Percentiles rank a stretch among this genome's conserved stretches.
Conservation (phyloP, 805 yeast species). For the Lipomyces spencermartinsiae region DNA sequence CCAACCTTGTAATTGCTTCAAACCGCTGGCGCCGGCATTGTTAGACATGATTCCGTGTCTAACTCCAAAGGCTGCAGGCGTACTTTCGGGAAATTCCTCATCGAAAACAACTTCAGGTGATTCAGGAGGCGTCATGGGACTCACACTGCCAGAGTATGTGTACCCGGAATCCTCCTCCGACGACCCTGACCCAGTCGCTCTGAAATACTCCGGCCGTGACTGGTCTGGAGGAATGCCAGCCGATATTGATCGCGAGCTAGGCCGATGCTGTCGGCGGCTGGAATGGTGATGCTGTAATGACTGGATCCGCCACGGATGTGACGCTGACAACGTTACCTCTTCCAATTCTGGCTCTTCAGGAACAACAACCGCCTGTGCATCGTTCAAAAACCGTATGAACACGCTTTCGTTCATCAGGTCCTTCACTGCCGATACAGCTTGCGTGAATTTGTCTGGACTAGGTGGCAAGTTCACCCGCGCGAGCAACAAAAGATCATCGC, state of each 20-base stretch:
- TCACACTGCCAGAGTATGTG: background rate
- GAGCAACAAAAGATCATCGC: slow-evolving; percentile 38
- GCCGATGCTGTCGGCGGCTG: background rate
- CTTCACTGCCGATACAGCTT: slow-evolving; percentile 38
- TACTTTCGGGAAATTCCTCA: background rate
- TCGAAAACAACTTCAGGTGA: slow-evolving; percentile 8
- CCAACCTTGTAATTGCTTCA: slow-evolving; percentile 15
- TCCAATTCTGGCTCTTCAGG: background rate
- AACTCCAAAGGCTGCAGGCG: background rate
- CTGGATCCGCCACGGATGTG: slow-evolving; percentile 6
- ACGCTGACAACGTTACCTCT: background rate
- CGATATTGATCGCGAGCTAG: too few species aligned
- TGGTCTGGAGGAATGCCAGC: background rate
- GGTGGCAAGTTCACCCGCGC: slow-evolving; percentile 32
- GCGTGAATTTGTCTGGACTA: slow-evolving; percentile 33
- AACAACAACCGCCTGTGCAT: slow-evolving; percentile 16
- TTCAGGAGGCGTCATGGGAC: slow-evolving; percentile 17
- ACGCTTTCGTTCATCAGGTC: slow-evolving; percentile 44
- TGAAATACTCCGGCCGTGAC: background rate
- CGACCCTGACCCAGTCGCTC: slow-evolving; percentile 8
- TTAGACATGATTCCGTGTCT: background rate
- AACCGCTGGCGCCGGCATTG: background rate
- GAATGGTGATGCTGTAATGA: slow-evolving; percentile 10
- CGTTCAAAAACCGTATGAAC: slow-evolving; percentile 42
- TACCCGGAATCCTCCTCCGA: slow-evolving; percentile 15